Percentiles rank a stretch among this genome's conserved stretches.
phyloP scores from a whole-genome alignment of 495 filamentous ascomycete genomes.

The Talaromyces stipitatus region DNA sequence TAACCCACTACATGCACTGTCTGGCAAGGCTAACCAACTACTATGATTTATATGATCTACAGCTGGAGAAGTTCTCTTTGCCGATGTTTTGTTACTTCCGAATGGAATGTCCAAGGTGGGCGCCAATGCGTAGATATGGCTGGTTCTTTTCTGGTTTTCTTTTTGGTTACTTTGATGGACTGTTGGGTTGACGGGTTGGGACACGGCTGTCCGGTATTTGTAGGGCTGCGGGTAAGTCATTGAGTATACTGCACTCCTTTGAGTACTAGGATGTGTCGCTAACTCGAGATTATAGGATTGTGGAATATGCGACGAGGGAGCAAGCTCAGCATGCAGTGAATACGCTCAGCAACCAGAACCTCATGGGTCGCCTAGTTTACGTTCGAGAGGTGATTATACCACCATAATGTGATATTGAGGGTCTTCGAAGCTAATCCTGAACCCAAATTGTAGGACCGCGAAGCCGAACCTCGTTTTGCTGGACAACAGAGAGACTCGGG shows the following conservation, averaged over 20 bases:
- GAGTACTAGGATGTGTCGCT: slow-evolving; percentile 16
- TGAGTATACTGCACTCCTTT: not conserved
- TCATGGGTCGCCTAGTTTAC: slow-evolving; percentile 97
- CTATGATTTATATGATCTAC: slow-evolving; percentile 20
- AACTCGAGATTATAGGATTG: slow-evolving; percentile 62
- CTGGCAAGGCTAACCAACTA: slow-evolving; percentile 24
- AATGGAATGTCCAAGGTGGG: slow-evolving; percentile 99
- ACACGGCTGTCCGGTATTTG: slow-evolving; percentile 76
- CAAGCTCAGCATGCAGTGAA: slow-evolving; percentile 97
- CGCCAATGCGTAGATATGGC: slow-evolving; percentile 67
- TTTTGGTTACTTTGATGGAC: slow-evolving; percentile 63
- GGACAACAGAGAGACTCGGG: slow-evolving; percentile 54
- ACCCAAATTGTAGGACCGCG: slow-evolving; percentile 61
- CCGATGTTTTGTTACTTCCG: slow-evolving; percentile 98
- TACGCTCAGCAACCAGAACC: slow-evolving; percentile 96
- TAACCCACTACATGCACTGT: slow-evolving; percentile 11
- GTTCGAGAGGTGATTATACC: slow-evolving; percentile 75
- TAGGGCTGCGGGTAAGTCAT: slow-evolving; percentile 98
- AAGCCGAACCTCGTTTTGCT: slow-evolving; percentile 91
- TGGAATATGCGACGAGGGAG: slow-evolving; percentile 99
- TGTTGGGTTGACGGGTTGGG: slow-evolving; percentile 99
- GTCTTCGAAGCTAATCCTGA: slow-evolving; percentile 10
- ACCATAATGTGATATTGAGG: not conserved
- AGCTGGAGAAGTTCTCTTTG: slow-evolving; percentile 99
- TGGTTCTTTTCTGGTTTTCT: slow-evolving; percentile 56